Base-by-base conservation (phyloP, 2,329 filamentous ascomycete genomes). In the Aspergillus sp. region DNA sequence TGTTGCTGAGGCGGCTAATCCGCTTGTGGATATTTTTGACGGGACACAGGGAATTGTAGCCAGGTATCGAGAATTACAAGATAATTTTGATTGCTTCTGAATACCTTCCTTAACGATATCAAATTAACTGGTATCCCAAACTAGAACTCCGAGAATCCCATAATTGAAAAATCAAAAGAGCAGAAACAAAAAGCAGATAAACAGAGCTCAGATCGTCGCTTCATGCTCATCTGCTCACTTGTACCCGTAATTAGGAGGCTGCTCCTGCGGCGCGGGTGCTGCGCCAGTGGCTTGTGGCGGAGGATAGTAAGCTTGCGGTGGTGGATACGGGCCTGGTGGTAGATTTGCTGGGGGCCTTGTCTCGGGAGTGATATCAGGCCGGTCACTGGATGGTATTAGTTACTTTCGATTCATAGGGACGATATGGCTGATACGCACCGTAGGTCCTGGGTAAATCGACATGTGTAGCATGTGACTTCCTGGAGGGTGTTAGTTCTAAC, bases 401-500 rank as follows among this genome's bases (percentile, higher is more conserved):
- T 46, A 23, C 19, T 23, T 5, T 9, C 15, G 33, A 17, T 7
- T 7, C 5, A 9, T 6, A 10, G 33, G 27, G 17, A 17, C 23
- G 10, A n/a, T 25, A 15, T 30, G 10, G 23, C n/a, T 22, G 15
- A 2, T 6, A 43, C 58, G 38, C 57, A 69, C 66, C 64, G 60
- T 25, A 69, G 53, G 45, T 68, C 66, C 48, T 69, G 67, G 12
- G 60, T 65, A 42, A 61, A 68, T 39, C 64, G 64, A 45, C 67
- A 69, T 48, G 64, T 68, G 48, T 63, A 57, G 52, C 67, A 69
- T 41, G 56, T 63, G 20, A 68, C 67, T 59, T 69, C 67, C 67
- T 69, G 41, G 17, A 22, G n/a, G 12, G n/a, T 45, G 39, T 62
- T 53, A 62, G 45, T 35, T 15, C 43, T n/a, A 3, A n/a, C 30